Conservation (phyloP, 2,329 filamentous ascomycete species). For the Talaromyces atroroseus region DNA sequence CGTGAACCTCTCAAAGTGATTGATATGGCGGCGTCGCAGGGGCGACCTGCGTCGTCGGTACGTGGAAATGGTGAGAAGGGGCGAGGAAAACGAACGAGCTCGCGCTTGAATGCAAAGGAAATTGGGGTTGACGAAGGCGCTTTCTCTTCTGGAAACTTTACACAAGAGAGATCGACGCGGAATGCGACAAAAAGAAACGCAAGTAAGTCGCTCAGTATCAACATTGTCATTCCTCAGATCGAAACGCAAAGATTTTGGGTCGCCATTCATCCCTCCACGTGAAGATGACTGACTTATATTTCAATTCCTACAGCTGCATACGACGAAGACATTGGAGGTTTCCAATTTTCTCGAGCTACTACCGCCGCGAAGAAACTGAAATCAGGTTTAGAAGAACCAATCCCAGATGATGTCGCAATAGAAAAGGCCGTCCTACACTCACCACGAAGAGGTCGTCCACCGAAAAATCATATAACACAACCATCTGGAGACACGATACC, state of each 20-base stretch:
- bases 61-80: constrained; percentile 11
- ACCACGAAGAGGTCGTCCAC: constrained; percentile 34
- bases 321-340: constrained; percentile 73
- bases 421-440: constrained; percentile 30
- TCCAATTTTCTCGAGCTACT: constrained; percentile 67
- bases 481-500: constrained; percentile 9
- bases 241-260: no score
- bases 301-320: constrained; percentile 40
- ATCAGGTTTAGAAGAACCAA: constrained; percentile 31
- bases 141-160: constrained; percentile 12
- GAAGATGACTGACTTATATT: not conserved
- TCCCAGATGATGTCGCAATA: constrained; percentile 33
- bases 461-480: constrained; percentile 42
- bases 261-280: not conserved
- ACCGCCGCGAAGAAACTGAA: constrained; percentile 60
- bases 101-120: constrained; percentile 34
- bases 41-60: constrained; percentile 27
- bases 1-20: constrained; percentile 33
- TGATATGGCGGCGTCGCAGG: constrained; percentile 34
- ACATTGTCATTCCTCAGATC: not conserved
- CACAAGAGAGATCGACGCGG: constrained; percentile 20
- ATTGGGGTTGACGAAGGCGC: constrained; percentile 19
- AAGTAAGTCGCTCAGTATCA: constrained; percentile 28
- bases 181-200: constrained; percentile 38
- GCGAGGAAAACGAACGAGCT: constrained; percentile 24